Evolutionary conservation across 495 filamentous ascomycete genomes (phyloP), one percentile per base, ranked within the genome.

Genomic region (Halenospora varia): DNA sequence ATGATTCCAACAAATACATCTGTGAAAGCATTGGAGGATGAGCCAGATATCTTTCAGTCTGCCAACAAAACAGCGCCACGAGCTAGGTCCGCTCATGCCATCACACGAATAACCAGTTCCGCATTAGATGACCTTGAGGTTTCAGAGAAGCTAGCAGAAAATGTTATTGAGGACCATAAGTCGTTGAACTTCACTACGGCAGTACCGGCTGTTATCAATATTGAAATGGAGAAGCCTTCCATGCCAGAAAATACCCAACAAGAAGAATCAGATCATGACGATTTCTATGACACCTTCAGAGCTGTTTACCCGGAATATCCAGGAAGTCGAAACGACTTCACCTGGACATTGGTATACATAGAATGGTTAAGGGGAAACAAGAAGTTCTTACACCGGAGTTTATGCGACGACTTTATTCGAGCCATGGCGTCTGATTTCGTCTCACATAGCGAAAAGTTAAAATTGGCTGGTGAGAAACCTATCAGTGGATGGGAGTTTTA

Each of bases 391-490:
- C 71, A 75, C 29, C 75, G 74, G 20, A 81, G 73, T 40, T 57
- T 87, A 0, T 90, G 82, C 68, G 88, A 91, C 65, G 87, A 91
- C 55, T 88, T 88, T 62, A 74, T 90, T 52, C 70, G 77, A 13
- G 72, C 75, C 2, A 76, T 75, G 58, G 66, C 69, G n/a, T 56
- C 65, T 1, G 71, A 73, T 1, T 82, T 75, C 52, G 25, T 73
- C 0, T 53, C 64, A 0, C 80, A 81, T 39, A 69, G 76, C 23
- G 52, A 62, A 0, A 77, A 79, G 20, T 67, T 73, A 26, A 18
- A 20, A n/a, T 8, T 15, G 0, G 26, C 29, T 8, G 41, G 48
- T 23, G 24, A n/a, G 20, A 64, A 1, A 54, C 53, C 4, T 1
- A 63, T 77, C 2, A 66, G 65, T 10, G 69, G 73, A 1, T 63